phyloP scores from a whole-genome alignment of 257 asterid species.

The Penstemon barbatus region DNA sequence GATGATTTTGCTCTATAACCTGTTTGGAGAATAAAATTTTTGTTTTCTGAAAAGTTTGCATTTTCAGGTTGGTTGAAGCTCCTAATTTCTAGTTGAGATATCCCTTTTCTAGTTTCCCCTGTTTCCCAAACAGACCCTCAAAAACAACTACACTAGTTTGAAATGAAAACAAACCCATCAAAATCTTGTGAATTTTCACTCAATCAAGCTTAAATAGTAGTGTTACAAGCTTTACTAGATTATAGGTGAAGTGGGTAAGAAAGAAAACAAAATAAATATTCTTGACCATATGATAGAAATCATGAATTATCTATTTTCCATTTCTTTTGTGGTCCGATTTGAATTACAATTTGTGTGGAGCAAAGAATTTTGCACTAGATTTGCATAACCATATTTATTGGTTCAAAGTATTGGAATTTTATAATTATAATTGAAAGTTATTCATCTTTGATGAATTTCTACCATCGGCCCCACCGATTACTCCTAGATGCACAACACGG shows the following conservation, averaged over 20 bases:
- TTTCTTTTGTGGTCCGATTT: conserved; percentile 66
- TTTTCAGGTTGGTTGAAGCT: too few relatives aligned
- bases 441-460: conserved; percentile 34
- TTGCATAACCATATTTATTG: too few relatives aligned
- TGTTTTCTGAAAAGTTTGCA: too few relatives aligned
- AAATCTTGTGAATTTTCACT: not conserved
- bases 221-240: conserved; percentile 12
- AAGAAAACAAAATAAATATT: not conserved
- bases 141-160: too few relatives aligned
- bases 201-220: not conserved
- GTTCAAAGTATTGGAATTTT: not conserved
- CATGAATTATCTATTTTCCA: conserved; percentile 42
- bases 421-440: not conserved
- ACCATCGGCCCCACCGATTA: conserved; percentile 44
- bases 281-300: conserved; percentile 27
- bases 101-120: not conserved
- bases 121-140: not conserved
- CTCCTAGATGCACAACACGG: conserved; percentile 37
- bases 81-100: too few relatives aligned
- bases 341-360: conserved; percentile 24
- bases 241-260: not conserved
- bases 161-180: not conserved
- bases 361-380: not conserved
- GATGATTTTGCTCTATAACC: too few relatives aligned
- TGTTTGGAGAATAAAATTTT: too few relatives aligned